Conservation (phyloP, 78 protist species). For the Dictyostelium discoideum region DNA sequence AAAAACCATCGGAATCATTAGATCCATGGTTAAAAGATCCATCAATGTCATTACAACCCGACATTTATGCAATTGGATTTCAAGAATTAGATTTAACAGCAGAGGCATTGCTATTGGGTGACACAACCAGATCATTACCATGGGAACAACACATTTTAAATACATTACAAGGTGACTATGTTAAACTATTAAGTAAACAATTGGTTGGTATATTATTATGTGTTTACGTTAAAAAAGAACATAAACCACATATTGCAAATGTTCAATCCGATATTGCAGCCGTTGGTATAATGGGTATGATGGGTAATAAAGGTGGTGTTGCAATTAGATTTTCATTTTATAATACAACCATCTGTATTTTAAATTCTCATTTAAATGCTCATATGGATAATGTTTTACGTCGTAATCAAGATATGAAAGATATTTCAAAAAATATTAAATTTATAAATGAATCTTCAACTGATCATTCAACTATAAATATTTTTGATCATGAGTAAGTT, state of each 20-base stretch:
- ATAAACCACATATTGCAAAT: conserved; percentile 31
- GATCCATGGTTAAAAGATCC: conserved; percentile 66
- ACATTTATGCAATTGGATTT: conserved; percentile 84
- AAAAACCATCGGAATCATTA: conserved; percentile 78
- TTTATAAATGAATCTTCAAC: conserved; percentile 25
- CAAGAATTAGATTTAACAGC: conserved; percentile 90
- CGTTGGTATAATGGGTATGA: conserved; percentile 91
- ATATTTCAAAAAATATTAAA: conserved; percentile 58
- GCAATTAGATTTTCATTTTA: conserved; percentile 84
- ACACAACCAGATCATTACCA: conserved; percentile 70
- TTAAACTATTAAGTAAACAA: conserved; percentile 57
- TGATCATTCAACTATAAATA: conserved; percentile 9
- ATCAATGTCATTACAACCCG: conserved; percentile 27
- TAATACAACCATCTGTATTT: conserved; percentile 84
- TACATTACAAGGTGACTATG: conserved; percentile 57
- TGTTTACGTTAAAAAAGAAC: conserved; percentile 84
- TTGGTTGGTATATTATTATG: conserved; percentile 87
- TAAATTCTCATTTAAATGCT: conserved; percentile 96
- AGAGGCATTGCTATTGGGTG: conserved; percentile 75
- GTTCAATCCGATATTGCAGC: conserved; percentile 65
- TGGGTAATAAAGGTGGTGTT: conserved; percentile 97
- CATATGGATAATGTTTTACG: conserved; percentile 86
- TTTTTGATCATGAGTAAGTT: conserved; percentile 82
- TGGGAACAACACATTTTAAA: conserved; percentile 79
- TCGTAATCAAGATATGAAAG: conserved; percentile 91